A percentile compares a stretch with the other conserved stretches of the same genome.
phyloP scores from a whole-genome alignment of 768 basidiomycete genomes.

The Paxillus ammoniavirescens region DNA sequence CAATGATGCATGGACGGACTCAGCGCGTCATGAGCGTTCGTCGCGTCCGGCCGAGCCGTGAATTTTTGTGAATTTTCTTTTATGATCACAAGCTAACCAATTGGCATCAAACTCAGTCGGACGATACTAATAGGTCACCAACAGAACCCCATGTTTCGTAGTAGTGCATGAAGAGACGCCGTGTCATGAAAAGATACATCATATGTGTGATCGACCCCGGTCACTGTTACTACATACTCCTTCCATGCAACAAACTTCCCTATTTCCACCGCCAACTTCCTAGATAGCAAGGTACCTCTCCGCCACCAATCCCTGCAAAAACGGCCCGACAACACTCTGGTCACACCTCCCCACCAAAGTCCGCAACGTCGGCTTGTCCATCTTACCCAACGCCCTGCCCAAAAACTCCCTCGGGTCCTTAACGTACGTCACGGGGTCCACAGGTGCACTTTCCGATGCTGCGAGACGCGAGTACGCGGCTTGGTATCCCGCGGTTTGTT shows the following conservation, averaged over 20 bases:
- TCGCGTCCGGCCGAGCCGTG: too few relatives aligned
- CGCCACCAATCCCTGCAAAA: slow-evolving; percentile 31
- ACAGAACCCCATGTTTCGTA: too few relatives aligned
- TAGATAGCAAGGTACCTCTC: slow-evolving; percentile 30
- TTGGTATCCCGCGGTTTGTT: slow-evolving; percentile 89
- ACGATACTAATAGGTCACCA: too few relatives aligned
- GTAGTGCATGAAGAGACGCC: background rate
- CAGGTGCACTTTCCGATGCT: slow-evolving; percentile 60
- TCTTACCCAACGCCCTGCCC: slow-evolving; percentile 37
- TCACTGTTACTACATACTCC: background rate
- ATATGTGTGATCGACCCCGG: background rate
- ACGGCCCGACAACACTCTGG: slow-evolving; percentile 20
- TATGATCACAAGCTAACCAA: too few relatives aligned
- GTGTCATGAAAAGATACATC: background rate
- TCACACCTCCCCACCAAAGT: slow-evolving; percentile 23
- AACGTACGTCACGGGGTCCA: slow-evolving; percentile 64
- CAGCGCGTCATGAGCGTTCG: background rate
- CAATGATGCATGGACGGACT: background rate
- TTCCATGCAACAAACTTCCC: background rate
- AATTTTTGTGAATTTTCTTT: too few relatives aligned
- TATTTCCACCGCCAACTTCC: background rate
- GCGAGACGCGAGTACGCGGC: slow-evolving; percentile 91
- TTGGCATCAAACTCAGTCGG: too few relatives aligned
- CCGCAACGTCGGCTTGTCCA: slow-evolving; percentile 16
- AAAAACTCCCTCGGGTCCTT: slow-evolving; percentile 55